Base-by-base conservation (phyloP, 23 red algal genomes). In the Rhodosorus marinus region DNA sequence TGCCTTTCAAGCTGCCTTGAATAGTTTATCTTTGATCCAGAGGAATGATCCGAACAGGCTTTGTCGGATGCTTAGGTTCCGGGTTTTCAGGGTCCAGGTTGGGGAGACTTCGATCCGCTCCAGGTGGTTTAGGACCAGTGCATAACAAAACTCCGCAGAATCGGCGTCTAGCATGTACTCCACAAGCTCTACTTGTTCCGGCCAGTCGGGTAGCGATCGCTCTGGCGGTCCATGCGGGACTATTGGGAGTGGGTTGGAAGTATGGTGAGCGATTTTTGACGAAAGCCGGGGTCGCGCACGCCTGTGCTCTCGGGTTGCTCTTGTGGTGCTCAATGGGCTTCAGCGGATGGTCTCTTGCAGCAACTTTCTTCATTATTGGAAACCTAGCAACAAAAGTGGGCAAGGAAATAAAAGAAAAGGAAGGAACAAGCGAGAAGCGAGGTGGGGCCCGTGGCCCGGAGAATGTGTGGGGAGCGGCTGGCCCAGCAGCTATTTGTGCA, bases 381-480 rank as follows among this genome's bases (percentile, higher is more conserved):
- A 69, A 70, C 5, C 32, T 67, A 3, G 71, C 47, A 6, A 95
- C 88, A 2, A 46, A 47, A 14, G 20, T 80, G 15, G 77, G 77
- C 6, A 66, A 31, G 6, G 33, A 46, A 5, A 30, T 30, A 28
- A 95, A 95, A 59, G 64, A 95, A 67, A 33, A 28, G 20, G 35
- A 51, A 20, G 71, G 78, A 3, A 95, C 82, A 15, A 80, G 72
- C 1, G 77, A 95, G 54, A 73, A 56, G 41, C 77, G 88, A 27
- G 62, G 78, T 14, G 88, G 88, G 24, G 62, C 62, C 31, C 77
- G 88, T 4, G 88, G 88, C 8, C 88, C 88, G 33, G 88, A 95
- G 66, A 95, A 95, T 60, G 56, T 95, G 6, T 95, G 88, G 88
- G 88, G 88, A 17, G 70, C 88, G 0, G 88, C 78, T 0, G 88